Conservation (phyloP, 2,329 filamentous ascomycete species). For the Xylaria sp. region DNA sequence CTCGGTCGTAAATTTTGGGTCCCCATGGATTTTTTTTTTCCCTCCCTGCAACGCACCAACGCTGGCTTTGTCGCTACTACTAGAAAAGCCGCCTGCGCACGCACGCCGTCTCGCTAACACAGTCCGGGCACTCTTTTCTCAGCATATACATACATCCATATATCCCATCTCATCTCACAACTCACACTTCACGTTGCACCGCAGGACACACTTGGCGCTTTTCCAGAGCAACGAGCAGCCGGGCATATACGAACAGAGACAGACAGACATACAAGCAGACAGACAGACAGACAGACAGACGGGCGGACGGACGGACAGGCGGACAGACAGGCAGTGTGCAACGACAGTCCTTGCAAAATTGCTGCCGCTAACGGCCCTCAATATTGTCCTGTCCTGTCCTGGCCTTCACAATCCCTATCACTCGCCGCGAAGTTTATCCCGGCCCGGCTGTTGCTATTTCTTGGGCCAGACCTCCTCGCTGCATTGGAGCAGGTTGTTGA, state of each 20-base stretch:
- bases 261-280: background rate
- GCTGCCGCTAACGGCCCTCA: constrained; percentile 9
- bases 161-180: constrained; percentile 12
- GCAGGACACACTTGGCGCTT: constrained; percentile 10
- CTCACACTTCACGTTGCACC: constrained; percentile 18
- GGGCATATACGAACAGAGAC: too few species aligned
- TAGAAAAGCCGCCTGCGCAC: constrained; percentile 31
- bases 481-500: background rate
- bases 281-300: too few species aligned
- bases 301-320: constrained; percentile 4
- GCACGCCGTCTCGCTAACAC: constrained; percentile 15
- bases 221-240: background rate
- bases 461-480: constrained; percentile 3
- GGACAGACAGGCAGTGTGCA: constrained; percentile 4
- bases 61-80: constrained; percentile 19
- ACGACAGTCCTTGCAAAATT: background rate
- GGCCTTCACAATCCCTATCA: constrained; percentile 7
- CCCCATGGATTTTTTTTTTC: constrained; percentile 18
- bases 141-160: too few species aligned
- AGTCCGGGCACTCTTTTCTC: constrained; percentile 9
- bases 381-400: constrained; percentile 2
- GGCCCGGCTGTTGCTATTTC: background rate
- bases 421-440: constrained; percentile 1
- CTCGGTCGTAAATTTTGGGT: constrained; percentile 16
- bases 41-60: constrained; percentile 24